phyloP scores from a whole-genome alignment of 225 moss, liverwort and hornwort species.

The Straminergon stramineum region DNA sequence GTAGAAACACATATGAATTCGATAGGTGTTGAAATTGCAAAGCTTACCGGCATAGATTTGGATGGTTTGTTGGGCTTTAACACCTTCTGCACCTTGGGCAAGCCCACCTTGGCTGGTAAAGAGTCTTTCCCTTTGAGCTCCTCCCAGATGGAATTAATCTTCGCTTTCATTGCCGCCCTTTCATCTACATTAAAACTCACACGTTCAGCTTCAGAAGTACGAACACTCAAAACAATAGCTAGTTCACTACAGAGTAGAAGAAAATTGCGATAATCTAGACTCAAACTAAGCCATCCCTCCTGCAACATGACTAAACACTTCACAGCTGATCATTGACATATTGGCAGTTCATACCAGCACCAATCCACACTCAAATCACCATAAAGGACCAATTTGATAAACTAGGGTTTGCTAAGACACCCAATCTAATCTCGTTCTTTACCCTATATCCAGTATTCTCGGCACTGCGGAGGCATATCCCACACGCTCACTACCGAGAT shows the following conservation, averaged over 20 bases:
- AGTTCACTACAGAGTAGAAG: neutral
- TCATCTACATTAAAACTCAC: conserved; percentile 7
- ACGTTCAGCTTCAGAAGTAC: neutral
- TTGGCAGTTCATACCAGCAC: neutral
- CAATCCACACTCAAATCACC: neutral
- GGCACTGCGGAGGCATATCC: neutral
- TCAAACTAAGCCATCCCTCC: neutral
- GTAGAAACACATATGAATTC: neutral
- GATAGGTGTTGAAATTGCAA: neutral
- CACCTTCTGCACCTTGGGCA: conserved; percentile 22
- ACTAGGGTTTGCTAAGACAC: neutral
- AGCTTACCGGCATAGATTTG: conserved; percentile 39
- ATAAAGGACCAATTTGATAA: neutral
- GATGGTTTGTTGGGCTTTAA: conserved; percentile 19
- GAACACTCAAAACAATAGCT: neutral
- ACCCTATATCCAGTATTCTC: neutral
- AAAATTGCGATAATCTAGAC: neutral
- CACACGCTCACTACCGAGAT: neutral
- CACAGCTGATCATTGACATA: neutral
- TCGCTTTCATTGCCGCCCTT: conserved; percentile 65
- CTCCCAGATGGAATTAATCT: conserved; percentile 90
- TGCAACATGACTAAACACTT: neutral
- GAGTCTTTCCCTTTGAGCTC: conserved; percentile 55
- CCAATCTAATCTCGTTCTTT: neutral
- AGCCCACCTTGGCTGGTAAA: conserved; percentile 13